Evolutionary conservation across 1,139 yeast genomes (phyloP).

Genomic region (Protomyces macrosporus): DNA sequence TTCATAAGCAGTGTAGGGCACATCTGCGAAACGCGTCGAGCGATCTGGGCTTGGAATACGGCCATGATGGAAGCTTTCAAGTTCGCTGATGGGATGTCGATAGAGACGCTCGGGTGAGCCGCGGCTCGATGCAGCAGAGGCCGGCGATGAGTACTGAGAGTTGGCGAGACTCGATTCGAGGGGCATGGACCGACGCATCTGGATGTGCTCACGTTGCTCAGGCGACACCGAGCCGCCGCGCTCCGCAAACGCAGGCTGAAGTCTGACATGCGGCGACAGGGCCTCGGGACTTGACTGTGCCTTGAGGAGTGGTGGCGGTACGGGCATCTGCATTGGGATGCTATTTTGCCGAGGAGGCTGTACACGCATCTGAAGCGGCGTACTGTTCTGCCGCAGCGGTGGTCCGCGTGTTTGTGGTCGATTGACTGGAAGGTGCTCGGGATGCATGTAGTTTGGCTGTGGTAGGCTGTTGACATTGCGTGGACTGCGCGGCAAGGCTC

Average conservation of each 20-base stretch:
- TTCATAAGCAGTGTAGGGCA: neutral
- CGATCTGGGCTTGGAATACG: slow-evolving; percentile 10
- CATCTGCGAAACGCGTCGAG: neutral
- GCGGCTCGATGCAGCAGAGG: neutral
- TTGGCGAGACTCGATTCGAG: neutral
- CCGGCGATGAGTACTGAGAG: slow-evolving; percentile 1
- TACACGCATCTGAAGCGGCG: neutral
- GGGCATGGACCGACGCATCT: neutral
- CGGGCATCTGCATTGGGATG: neutral
- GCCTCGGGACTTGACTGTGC: neutral
- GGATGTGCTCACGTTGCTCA: neutral
- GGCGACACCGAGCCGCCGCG: neutral
- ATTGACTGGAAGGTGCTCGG: neutral
- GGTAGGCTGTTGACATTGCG: neutral
- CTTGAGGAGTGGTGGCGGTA: neutral
- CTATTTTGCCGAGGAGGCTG: neutral
- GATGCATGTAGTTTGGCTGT: neutral
- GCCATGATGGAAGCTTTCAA: neutral
- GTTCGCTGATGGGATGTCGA: neutral
- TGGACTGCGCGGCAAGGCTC: neutral
- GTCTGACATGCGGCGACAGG: neutral
- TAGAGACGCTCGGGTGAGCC: neutral
- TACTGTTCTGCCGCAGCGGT: neutral
- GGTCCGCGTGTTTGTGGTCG: neutral
- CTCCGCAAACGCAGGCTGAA: neutral